A percentile compares a stretch with the other conserved stretches of the same genome.
phyloP scores from a whole-genome alignment of 257 asterid species.

The Henckelia pumila region DNA sequence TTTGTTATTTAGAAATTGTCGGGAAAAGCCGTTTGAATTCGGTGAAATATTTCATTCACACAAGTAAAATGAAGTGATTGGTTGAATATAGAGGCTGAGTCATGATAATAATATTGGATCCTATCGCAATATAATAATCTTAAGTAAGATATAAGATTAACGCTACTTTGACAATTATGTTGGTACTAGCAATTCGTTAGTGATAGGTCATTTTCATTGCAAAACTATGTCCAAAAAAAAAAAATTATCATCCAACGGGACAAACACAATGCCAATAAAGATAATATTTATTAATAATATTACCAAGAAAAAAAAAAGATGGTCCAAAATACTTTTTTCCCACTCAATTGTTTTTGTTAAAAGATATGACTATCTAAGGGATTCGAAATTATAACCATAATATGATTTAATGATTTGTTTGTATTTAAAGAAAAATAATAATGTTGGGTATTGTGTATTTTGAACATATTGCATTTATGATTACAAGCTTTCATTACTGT shows the following conservation, averaged over 20 bases:
- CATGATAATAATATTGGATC: not conserved
- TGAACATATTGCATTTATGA: too few species aligned
- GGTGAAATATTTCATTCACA: not conserved
- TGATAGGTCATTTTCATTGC: constrained; percentile 23
- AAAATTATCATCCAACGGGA: not conserved
- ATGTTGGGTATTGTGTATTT: too few species aligned
- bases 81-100: not conserved
- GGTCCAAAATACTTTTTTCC: too few species aligned
- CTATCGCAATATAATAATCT: not conserved
- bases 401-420: too few species aligned
- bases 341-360: too few species aligned
- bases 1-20: too few species aligned
- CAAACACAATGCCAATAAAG: not conserved
- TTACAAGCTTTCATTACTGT: too few species aligned
- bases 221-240: not conserved
- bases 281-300: too few species aligned
- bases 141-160: constrained; percentile 3
- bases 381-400: too few species aligned
- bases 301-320: too few species aligned
- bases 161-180: constrained; percentile 14
- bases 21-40: not conserved
- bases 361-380: too few species aligned
- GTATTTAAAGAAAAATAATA: too few species aligned
- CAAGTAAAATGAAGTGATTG: not conserved
- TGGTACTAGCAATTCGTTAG: constrained; percentile 7